Conservation (phyloP, 2,329 filamentous ascomycete species). For the Alternaria sp. region DNA sequence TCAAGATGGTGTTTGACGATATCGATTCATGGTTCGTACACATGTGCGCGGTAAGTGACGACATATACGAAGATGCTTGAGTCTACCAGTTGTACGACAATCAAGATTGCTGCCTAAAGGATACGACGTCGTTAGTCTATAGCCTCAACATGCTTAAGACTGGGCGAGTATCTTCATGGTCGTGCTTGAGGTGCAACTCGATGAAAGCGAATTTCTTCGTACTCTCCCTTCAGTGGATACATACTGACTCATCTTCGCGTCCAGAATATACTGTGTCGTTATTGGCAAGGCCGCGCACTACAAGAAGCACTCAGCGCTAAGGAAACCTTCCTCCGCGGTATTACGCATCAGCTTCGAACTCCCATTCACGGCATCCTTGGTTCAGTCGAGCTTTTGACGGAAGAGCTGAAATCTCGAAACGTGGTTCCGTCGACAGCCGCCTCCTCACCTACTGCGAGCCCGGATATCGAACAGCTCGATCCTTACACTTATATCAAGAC, state of each 20-base stretch:
- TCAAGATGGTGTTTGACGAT: constrained; percentile 58
- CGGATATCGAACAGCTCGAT: constrained; percentile 28
- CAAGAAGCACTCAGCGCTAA: constrained; percentile 56
- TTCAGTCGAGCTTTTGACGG: constrained; percentile 54
- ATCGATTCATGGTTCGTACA: constrained; percentile 59
- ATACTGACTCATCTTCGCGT: background rate
- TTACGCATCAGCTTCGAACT: constrained; percentile 60
- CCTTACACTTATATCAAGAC: constrained; percentile 44
- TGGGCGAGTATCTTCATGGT: too few relatives aligned
- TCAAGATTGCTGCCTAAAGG: too few relatives aligned
- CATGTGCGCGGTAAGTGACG: constrained; percentile 43
- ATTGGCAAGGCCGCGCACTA: constrained; percentile 52
- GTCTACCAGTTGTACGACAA: too few relatives aligned
- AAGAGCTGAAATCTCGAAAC: constrained; percentile 50
- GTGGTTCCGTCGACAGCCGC: constrained; percentile 18
- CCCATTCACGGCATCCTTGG: constrained; percentile 60
- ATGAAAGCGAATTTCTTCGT: too few relatives aligned
- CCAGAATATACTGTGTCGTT: constrained; percentile 47
- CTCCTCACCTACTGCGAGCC: constrained; percentile 20
- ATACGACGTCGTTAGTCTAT: too few relatives aligned
- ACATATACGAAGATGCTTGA: too few relatives aligned
- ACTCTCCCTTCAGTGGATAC: background rate
- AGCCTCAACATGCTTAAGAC: too few relatives aligned
- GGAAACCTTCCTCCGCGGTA: constrained; percentile 56
- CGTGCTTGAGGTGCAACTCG: too few relatives aligned